A percentile compares a stretch with the other conserved stretches of the same genome.
phyloP scores from a whole-genome alignment of 768 basidiomycete genomes.

The Imleria badia region DNA sequence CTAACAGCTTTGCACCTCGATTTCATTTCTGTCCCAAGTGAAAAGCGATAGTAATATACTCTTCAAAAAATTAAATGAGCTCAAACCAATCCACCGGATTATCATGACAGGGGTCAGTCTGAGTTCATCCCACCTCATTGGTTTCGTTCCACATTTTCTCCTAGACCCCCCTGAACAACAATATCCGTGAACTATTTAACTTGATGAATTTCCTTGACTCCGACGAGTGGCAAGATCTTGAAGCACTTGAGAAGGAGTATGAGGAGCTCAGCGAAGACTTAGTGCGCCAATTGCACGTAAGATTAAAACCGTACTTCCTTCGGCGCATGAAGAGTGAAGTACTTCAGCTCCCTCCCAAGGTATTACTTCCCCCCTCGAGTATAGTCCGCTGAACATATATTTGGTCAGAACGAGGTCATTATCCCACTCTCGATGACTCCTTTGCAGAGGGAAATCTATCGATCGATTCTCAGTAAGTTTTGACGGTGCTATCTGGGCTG shows the following conservation, averaged over 20 bases:
- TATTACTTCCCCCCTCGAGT: slow-evolving; percentile 26
- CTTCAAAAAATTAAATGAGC: slow-evolving; percentile 79
- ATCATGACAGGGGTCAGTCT: slow-evolving; percentile 81
- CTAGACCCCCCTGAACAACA: slow-evolving; percentile 94
- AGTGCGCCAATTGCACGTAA: slow-evolving; percentile 74
- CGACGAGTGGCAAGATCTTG: slow-evolving; percentile 70
- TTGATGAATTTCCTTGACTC: slow-evolving; percentile 95
- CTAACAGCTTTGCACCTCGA: not conserved
- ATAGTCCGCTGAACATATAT: slow-evolving; percentile 1
- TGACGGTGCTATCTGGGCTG: slow-evolving; percentile 10
- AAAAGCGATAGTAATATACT: slow-evolving; percentile 80
- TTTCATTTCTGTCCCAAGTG: slow-evolving; percentile 45
- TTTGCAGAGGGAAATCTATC: slow-evolving; percentile 85
- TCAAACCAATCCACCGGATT: slow-evolving; percentile 76
- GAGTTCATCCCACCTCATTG: not conserved
- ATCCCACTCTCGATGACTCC: slow-evolving; percentile 87
- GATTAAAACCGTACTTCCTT: slow-evolving; percentile 86
- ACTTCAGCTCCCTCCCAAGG: slow-evolving; percentile 89
- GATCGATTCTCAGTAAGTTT: slow-evolving; percentile 70
- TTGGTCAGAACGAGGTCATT: slow-evolving; percentile 78
- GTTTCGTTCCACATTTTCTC: not conserved
- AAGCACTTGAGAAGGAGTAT: slow-evolving; percentile 70
- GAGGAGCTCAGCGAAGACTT: slow-evolving; percentile 77
- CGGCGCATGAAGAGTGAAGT: slow-evolving; percentile 94
- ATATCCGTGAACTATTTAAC: slow-evolving; percentile 94